Conservation (phyloP, 1,139 yeast genomes). For the Geotrichum reessii region DNA sequence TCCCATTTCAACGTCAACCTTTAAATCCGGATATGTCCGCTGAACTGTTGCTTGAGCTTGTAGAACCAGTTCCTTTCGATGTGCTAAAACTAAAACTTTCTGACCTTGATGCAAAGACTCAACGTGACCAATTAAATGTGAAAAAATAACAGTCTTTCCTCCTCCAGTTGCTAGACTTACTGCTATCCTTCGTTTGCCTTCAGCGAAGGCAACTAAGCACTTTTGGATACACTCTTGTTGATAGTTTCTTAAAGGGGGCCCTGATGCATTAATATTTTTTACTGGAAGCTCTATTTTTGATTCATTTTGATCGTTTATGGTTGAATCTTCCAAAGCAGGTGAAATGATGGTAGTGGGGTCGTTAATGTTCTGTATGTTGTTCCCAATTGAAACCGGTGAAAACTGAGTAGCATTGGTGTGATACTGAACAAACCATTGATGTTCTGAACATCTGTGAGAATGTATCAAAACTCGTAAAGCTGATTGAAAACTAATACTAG, state of each 20-base stretch:
- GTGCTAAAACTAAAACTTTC: slow-evolving; percentile 67
- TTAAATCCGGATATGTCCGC: slow-evolving; percentile 45
- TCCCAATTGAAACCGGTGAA: neutral
- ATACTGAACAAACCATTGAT: neutral
- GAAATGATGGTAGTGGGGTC: neutral
- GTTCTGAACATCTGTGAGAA: neutral
- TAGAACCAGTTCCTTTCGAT: slow-evolving; percentile 67
- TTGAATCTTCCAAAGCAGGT: neutral
- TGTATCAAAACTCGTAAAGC: neutral
- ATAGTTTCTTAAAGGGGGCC: slow-evolving; percentile 47
- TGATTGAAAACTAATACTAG: neutral
- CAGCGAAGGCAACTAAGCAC: slow-evolving; percentile 47
- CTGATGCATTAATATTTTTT: neutral
- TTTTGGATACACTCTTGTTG: slow-evolving; percentile 64
- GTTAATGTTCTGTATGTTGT: neutral
- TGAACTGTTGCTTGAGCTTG: slow-evolving; percentile 60
- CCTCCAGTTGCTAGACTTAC: slow-evolving; percentile 93
- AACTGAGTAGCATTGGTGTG: neutral
- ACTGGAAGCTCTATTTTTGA: neutral
- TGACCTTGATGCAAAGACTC: slow-evolving; percentile 40
- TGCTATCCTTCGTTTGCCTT: slow-evolving; percentile 57
- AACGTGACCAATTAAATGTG: slow-evolving; percentile 54
- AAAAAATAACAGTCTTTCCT: slow-evolving; percentile 87
- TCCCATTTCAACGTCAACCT: slow-evolving; percentile 73
- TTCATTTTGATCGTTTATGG: neutral